Conservation (phyloP, 768 basidiomycete species). For the Aureoboletus auriporus region DNA sequence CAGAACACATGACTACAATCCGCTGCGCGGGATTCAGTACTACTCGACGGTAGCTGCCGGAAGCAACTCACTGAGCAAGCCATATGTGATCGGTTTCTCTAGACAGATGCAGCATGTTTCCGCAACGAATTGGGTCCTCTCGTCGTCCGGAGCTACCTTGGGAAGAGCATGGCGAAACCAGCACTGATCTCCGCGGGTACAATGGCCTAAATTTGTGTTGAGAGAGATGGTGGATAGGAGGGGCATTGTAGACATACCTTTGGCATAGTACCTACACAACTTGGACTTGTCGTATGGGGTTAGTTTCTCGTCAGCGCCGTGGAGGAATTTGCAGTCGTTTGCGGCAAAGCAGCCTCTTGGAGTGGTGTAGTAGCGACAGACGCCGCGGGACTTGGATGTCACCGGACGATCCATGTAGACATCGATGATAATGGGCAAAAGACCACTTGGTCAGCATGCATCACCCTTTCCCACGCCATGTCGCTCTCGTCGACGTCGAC, state of each 20-base stretch:
- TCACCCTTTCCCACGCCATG: constrained; percentile 41
- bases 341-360: constrained; percentile 68
- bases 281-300: constrained; percentile 73
- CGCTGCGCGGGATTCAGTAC: constrained; percentile 34
- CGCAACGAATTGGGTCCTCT: constrained; percentile 33
- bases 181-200: constrained; percentile 63
- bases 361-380: constrained; percentile 64
- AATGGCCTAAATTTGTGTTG: constrained; percentile 49
- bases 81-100: constrained; percentile 66
- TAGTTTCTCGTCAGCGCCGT: constrained; percentile 47
- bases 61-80: constrained; percentile 53
- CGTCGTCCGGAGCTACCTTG: constrained; percentile 19
- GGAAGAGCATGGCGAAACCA: constrained; percentile 65
- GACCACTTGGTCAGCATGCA: not conserved
- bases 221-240: not conserved
- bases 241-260: constrained; percentile 38
- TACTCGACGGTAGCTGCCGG: not conserved
- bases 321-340: constrained; percentile 72
- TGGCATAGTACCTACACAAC: constrained; percentile 60
- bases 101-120: constrained; percentile 69
- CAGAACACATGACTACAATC: constrained; percentile 81
- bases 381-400: constrained; percentile 68
- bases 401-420: constrained; percentile 46
- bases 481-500: constrained; percentile 73
- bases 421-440: constrained; percentile 15